phyloP scores from a whole-genome alignment of 1,284 basidiomycete genomes.

The Cutaneotrichosporon dermatis region DNA sequence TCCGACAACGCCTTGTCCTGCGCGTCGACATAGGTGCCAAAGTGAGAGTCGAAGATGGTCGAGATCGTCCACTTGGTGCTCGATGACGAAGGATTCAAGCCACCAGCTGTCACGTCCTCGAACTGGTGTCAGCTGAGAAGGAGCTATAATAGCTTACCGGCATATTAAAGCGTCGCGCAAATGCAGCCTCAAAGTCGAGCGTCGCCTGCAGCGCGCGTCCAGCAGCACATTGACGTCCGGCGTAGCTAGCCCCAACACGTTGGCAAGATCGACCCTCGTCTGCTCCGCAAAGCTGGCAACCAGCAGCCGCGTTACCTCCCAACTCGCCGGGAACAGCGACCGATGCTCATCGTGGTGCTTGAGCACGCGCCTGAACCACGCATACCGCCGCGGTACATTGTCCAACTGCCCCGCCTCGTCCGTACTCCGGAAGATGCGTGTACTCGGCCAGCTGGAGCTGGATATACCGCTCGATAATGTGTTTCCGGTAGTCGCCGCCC shows the following conservation, averaged over 20 bases:
- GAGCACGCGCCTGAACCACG: constrained; percentile 92
- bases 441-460: constrained; percentile 92
- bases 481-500: constrained; percentile 64
- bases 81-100: constrained; percentile 24
- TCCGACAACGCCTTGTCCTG: constrained; percentile 68
- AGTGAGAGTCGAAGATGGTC: constrained; percentile 83
- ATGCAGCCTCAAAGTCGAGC: constrained; percentile 74
- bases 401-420: constrained; percentile 95
- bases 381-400: constrained; percentile 86
- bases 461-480: constrained; percentile 84
- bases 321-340: constrained; percentile 71
- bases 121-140: constrained; percentile 35
- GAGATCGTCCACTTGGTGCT: constrained; percentile 61
- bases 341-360: constrained; percentile 82
- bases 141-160: constrained; percentile 55
- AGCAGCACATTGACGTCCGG: constrained; percentile 71
- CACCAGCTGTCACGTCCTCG: constrained; percentile 39
- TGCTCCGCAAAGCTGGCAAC: constrained; percentile 78
- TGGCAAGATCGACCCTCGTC: constrained; percentile 57
- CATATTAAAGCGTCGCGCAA: constrained; percentile 71
- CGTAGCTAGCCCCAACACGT: constrained; percentile 50
- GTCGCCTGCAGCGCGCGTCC: constrained; percentile 77
- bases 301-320: constrained; percentile 76
- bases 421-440: constrained; percentile 80
- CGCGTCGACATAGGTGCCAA: constrained; percentile 89